Base-by-base conservation (phyloP, 495 filamentous ascomycete species). In the Aspergillus egyptiacus region DNA sequence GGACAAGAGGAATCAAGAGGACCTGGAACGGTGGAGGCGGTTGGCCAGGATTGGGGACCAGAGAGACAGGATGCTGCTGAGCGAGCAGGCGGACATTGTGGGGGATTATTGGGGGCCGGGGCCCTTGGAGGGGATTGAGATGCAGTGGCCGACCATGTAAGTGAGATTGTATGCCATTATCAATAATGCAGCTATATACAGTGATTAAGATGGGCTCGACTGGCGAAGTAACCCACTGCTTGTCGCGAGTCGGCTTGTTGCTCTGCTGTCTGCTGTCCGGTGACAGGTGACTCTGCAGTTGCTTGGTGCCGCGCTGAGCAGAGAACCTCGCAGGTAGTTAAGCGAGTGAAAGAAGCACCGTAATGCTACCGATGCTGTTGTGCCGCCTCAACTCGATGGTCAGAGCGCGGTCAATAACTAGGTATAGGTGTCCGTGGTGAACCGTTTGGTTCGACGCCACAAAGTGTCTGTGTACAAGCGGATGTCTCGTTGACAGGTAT, bases 51-150 rank as follows among this genome's bases (percentile, higher is more conserved):
- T 72, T 17, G 63, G 64, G 6, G 57, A 30, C 10, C 68, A 68
- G 51, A 59, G 54, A 4, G 65, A 71, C 40, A 48, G 67, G n/a
- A 44, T 60, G 14, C 32, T 68, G 34, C 47, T 73, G 52, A 68
- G 60, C 44, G 66, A 69, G 54, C 69, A 70, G 53, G 67, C 67
- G 24, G 61, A 64, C 47, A 64, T 69, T 28, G 9, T 66, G 55
- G 59, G 68, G 55, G 59, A 63, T 42, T 70, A 67, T 36, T 56
- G 61, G 13, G 67, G 67, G 33, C 27, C 27, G 11, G 34, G 19
- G 27, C 22, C 7, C 6, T 30, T 30, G 24, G 25, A 30, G 14
- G 39, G 39, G 3, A 28, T 40, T 40, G 37, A 40, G 20, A 24
- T 24, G 19, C n/a, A 24, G 10, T 40, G 37, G 37, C 2, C 13